A percentile compares a stretch with the other conserved stretches of the same genome.
phyloP scores from a whole-genome alignment of 805 yeast species.

The Helenozyma baotianmanensis region DNA sequence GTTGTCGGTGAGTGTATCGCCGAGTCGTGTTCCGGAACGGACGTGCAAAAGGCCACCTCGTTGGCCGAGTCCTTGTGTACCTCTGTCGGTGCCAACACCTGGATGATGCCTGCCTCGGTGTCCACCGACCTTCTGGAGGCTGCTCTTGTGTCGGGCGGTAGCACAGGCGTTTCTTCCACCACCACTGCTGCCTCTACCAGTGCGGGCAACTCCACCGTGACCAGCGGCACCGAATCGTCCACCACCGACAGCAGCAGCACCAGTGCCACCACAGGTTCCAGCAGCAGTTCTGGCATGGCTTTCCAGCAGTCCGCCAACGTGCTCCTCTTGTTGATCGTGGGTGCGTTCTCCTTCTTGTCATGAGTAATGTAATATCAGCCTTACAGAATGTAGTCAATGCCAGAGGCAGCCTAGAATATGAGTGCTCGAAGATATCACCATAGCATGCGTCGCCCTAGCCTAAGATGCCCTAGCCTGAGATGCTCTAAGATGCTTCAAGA shows the following conservation, averaged over 20 bases:
- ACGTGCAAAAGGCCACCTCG: constrained; percentile 34
- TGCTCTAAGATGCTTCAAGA: too few species aligned
- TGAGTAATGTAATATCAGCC: too few species aligned
- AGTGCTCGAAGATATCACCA: too few species aligned
- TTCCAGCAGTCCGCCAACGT: neutral
- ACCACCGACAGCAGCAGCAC: constrained; percentile 2
- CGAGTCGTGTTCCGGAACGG: constrained; percentile 30
- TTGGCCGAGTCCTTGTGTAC: constrained; percentile 41
- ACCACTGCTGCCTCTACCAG: constrained; percentile 4
- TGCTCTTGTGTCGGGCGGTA: constrained; percentile 7
- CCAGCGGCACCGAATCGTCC: constrained; percentile 4
- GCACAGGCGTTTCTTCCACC: constrained; percentile 2
- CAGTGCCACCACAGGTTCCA: neutral
- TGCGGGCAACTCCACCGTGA: constrained; percentile 4
- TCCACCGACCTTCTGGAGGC: constrained; percentile 26
- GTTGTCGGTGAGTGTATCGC: constrained; percentile 42
- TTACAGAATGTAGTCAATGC: too few species aligned
- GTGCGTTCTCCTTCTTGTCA: too few species aligned
- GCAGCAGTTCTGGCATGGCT: neutral
- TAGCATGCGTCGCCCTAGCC: too few species aligned
- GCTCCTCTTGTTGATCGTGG: too few species aligned
- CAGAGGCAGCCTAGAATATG: too few species aligned
- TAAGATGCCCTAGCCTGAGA: too few species aligned
- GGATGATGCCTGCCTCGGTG: constrained; percentile 44
- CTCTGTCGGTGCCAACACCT: constrained; percentile 37